Base-by-base conservation (phyloP, 257 asterid genomes). In the Rehmannia glutinosa region DNA sequence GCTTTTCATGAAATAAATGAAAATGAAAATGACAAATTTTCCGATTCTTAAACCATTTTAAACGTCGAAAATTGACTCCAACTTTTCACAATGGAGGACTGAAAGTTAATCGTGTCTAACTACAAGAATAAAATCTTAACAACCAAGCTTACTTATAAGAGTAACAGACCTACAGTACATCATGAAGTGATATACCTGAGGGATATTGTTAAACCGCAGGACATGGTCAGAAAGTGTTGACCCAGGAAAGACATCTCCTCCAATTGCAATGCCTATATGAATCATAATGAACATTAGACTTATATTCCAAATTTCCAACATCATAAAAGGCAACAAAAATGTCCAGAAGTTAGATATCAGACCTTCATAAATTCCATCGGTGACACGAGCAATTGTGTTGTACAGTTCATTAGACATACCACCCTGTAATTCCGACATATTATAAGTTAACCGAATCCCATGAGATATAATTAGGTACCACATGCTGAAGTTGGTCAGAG, bases 211-310 rank as follows among this genome's bases (percentile, higher is more conserved):
- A 71, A 94, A 94, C 67, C 99, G 90, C 77, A 94, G 81, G 78
- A 94, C 99, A 64, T 94, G 98, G 82, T 94, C 99, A 74, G 99
- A 91, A 56, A 94, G 97, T 41, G 99, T 91, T 15, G 99, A 94
- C 16, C 99, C 99, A 56, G 99, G 99, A 76, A 94, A 91, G 75
- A 94, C 99, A 70, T 94, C 99, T 76, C 99, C 99, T 72, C 99
- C 99, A 16, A 94, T 94, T 45, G 99, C 99, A 82, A 94, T 91
- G 63, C 99, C 99, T 94, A 68, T 25, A 73, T 39, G 45, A 25
- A 63, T 67, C 68, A 79, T 38, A 28, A 55, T 7, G 52, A 59
- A 56, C 49, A 47, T 50, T 28, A 20, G 32, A 17, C 60, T 70
- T 55, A 64, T 24, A 61, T 46, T 25, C 54, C n/a, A n/a, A n/a